A percentile compares a stretch with the other conserved stretches of the same genome.
phyloP scores from a whole-genome alignment of 306 rosid genomes.

The Urtica urens region DNA sequence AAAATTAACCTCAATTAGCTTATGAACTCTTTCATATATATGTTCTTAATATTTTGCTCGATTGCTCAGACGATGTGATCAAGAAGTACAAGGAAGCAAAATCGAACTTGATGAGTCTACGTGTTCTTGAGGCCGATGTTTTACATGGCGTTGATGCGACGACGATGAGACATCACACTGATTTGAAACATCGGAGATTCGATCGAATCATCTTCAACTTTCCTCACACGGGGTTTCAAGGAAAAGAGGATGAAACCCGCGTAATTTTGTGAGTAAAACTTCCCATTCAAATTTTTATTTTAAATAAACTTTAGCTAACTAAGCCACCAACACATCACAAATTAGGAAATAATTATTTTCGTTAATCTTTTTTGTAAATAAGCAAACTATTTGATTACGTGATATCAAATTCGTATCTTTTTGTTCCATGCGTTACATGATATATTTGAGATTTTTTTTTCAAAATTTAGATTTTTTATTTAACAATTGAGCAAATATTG shows the following conservation, averaged over 20 bases:
- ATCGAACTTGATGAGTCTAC: slow-evolving; percentile 28
- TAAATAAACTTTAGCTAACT: too few relatives aligned
- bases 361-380: too few relatives aligned
- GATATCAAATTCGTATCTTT: too few relatives aligned
- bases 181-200: slow-evolving; percentile 29
- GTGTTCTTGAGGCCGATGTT: slow-evolving; percentile 31
- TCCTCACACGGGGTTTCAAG: slow-evolving; percentile 51
- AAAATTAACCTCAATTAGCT: neutral
- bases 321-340: too few relatives aligned
- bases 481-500: too few relatives aligned
- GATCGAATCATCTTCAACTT: slow-evolving; percentile 50
- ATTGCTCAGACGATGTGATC: slow-evolving; percentile 23
- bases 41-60: neutral
- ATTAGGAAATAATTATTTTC: too few relatives aligned
- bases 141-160: slow-evolving; percentile 48
- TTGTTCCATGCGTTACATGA: too few relatives aligned
- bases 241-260: slow-evolving; percentile 15
- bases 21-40: neutral
- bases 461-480: too few relatives aligned
- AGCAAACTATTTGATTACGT: too few relatives aligned
- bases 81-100: slow-evolving; percentile 36
- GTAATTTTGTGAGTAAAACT: slow-evolving; percentile 49
- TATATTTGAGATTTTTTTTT: too few relatives aligned
- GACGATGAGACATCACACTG: slow-evolving; percentile 24
- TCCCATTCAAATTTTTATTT: too few relatives aligned